Evolutionary conservation across 441 rosid genomes (phyloP).

Genomic region (Adansonia grandidieri): DNA sequence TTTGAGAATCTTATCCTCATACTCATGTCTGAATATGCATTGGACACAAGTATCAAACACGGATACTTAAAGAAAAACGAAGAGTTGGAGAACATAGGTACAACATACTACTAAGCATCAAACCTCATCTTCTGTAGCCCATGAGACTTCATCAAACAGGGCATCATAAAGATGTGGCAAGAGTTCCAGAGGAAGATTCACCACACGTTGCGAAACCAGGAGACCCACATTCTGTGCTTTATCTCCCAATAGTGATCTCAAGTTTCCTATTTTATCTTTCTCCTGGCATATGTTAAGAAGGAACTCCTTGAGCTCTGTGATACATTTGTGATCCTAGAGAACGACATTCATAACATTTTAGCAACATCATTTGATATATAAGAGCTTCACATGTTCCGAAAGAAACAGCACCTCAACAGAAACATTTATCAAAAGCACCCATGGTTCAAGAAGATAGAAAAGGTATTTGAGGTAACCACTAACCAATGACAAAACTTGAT

Average conservation of each 20-base stretch:
- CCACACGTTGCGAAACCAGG: slow-evolving; percentile 81
- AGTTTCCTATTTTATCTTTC: slow-evolving; percentile 29
- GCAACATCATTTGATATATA: not conserved
- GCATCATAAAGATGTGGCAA: slow-evolving; percentile 82
- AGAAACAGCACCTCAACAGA: not conserved
- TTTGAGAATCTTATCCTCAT: no score
- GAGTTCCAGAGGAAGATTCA: slow-evolving; percentile 88
- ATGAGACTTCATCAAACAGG: slow-evolving; percentile 74
- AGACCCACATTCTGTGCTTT: slow-evolving; percentile 59
- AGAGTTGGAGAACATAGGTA: not conserved
- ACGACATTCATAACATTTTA: slow-evolving; percentile 6
- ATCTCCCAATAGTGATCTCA: slow-evolving; percentile 47
- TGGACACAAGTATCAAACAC: not conserved
- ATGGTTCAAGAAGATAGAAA: not conserved
- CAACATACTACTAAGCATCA: slow-evolving; percentile 33
- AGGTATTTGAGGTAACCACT: not conserved
- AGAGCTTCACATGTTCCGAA: not conserved
- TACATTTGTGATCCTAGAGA: slow-evolving; percentile 60
- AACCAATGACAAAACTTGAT: not conserved
- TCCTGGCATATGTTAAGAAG: slow-evolving; percentile 58
- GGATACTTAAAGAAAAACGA: not conserved
- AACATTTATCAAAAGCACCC: not conserved
- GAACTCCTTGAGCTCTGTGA: slow-evolving; percentile 60
- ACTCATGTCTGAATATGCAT: not conserved
- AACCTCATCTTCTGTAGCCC: slow-evolving; percentile 97